Conservation (phyloP, 2,329 filamentous ascomycete genomes). For the Acephala macrosclerotiorum region DNA sequence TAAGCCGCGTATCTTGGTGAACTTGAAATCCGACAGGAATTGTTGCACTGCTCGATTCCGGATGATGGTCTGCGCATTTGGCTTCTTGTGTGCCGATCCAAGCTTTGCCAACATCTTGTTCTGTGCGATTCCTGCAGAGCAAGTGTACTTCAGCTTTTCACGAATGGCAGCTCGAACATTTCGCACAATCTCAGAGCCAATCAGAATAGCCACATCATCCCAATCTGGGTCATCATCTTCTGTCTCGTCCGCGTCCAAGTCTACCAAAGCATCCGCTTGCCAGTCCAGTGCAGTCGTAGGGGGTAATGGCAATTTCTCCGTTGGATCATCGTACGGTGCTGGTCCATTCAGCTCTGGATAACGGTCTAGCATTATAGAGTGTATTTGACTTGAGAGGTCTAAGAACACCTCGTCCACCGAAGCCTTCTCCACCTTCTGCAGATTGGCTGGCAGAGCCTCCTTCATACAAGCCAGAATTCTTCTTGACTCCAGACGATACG, state of each 20-base stretch:
- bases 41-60: slow-evolving; percentile 81
- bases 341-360: slow-evolving; percentile 76
- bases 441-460: slow-evolving; percentile 67
- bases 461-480: slow-evolving; percentile 84
- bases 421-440: slow-evolving; percentile 88
- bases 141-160: slow-evolving; percentile 82
- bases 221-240: slow-evolving; percentile 89
- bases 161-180: slow-evolving; percentile 74
- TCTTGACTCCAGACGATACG: slow-evolving; percentile 85
- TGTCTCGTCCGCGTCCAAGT: slow-evolving; percentile 73
- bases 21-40: slow-evolving; percentile 86
- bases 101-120: slow-evolving; percentile 98
- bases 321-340: slow-evolving; percentile 76
- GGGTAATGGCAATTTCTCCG: slow-evolving; percentile 76
- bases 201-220: slow-evolving; percentile 89
- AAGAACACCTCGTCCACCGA: slow-evolving; percentile 96
- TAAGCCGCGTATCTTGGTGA: slow-evolving; percentile 94
- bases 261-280: slow-evolving; percentile 82
- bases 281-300: slow-evolving; percentile 80
- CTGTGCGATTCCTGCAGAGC: slow-evolving; percentile 84
- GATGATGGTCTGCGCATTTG: slow-evolving; percentile 93
- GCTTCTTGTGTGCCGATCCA: slow-evolving; percentile 90
- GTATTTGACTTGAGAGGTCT: slow-evolving; percentile 86
- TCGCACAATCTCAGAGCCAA: slow-evolving; percentile 89
- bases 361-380: slow-evolving; percentile 74